These are phyloP conservation scores for Sporothrix brunneoviolacea DNA, from an alignment of 2,329 filamentous ascomycete species.

Conservation along the genomic window DNA sequence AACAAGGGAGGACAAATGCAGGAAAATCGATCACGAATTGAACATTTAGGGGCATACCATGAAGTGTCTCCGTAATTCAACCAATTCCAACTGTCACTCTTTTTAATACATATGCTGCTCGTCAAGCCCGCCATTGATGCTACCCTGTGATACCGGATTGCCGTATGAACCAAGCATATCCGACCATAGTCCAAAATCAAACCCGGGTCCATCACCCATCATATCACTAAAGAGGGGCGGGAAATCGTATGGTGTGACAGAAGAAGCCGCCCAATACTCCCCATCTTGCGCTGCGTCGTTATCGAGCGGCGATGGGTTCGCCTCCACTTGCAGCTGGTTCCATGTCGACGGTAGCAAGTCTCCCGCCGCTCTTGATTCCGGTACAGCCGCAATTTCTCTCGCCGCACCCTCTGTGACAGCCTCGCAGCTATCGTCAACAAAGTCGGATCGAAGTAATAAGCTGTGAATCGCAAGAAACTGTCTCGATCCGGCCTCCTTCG, in stretches of 20 bases:
- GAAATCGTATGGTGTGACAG: background rate
- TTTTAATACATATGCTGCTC: slow-evolving; percentile 7
- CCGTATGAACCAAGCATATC: background rate
- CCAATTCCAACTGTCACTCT: too few species aligned
- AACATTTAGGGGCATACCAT: too few species aligned
- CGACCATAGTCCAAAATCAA: slow-evolving; percentile 2
- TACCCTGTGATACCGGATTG: background rate
- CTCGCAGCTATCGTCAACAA: slow-evolving; percentile 5
- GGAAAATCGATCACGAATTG: too few species aligned
- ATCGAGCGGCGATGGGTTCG: background rate
- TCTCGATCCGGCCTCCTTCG: background rate
- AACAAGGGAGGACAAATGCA: too few species aligned
- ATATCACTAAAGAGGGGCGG: background rate
- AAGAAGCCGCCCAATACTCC: background rate
- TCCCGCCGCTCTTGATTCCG: background rate
- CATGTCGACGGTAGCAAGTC: background rate
- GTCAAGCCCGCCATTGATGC: background rate
- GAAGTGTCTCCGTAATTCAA: too few species aligned
- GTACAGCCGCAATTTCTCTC: background rate
- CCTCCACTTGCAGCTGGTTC: background rate
- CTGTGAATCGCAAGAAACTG: slow-evolving; percentile 5
- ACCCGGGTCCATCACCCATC: background rate
- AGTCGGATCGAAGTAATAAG: background rate
- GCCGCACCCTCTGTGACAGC: background rate
- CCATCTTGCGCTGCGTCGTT: background rate